phyloP scores from a whole-genome alignment of 192 early-diverging fungal species.

The Dissophora globulifera region DNA sequence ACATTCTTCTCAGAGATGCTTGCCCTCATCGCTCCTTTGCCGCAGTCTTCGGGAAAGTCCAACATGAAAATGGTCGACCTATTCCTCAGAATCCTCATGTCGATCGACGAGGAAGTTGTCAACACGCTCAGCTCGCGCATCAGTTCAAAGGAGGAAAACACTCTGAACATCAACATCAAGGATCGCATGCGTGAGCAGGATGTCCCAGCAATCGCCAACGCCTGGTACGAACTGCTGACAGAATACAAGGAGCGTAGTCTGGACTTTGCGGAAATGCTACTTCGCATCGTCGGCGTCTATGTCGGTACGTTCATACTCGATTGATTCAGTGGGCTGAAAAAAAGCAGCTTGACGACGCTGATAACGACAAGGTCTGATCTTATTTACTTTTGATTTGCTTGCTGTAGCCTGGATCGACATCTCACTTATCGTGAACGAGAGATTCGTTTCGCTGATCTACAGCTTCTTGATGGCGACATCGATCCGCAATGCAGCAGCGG shows the following conservation, averaged over 20 bases:
- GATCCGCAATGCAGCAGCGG: constrained; percentile 79
- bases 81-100: constrained; percentile 79
- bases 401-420: constrained; percentile 92
- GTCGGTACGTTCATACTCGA: constrained; percentile 69
- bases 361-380: background rate
- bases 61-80: constrained; percentile 72
- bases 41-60: constrained; percentile 56
- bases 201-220: constrained; percentile 73
- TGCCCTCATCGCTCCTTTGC: constrained; percentile 64
- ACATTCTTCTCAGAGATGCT: constrained; percentile 90
- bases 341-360: no score
- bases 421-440: constrained; percentile 85
- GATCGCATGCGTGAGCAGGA: constrained; percentile 89
- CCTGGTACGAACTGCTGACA: constrained; percentile 81
- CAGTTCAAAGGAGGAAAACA: constrained; percentile 67
- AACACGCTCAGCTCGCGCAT: constrained; percentile 72
- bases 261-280: constrained; percentile 70
- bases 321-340: no score
- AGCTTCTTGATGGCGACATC: constrained; percentile 69
- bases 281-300: constrained; percentile 86
- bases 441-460: constrained; percentile 81
- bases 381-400: background rate
- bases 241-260: constrained; percentile 66
- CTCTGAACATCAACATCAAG: constrained; percentile 86
- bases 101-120: constrained; percentile 92